Percentiles rank a stretch among this genome's conserved stretches.
Evolutionary conservation across 768 basidiomycete genomes (phyloP).

Genomic region (Pluteus cervinus): DNA sequence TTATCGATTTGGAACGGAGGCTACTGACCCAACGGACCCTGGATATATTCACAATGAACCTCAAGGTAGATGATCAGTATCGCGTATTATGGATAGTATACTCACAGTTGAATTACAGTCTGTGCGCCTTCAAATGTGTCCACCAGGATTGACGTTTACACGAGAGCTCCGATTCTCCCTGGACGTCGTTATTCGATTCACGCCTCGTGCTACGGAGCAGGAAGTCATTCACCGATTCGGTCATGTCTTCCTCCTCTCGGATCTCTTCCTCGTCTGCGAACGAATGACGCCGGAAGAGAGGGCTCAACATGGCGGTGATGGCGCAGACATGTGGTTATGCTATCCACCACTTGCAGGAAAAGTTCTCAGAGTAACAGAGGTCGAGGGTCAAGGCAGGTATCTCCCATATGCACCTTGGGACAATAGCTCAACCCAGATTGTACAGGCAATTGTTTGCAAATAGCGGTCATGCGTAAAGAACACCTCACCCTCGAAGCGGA

Average conservation of each 20-base stretch:
- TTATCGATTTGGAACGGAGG: constrained; percentile 76
- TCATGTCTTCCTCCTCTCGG: constrained; percentile 85
- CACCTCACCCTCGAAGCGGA: constrained; percentile 60
- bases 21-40: constrained; percentile 73
- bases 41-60: constrained; percentile 94
- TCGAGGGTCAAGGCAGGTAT: constrained; percentile 51
- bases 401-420: constrained; percentile 1
- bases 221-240: constrained; percentile 73
- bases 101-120: constrained; percentile 38
- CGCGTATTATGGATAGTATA: not conserved
- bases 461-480: constrained; percentile 88
- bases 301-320: constrained; percentile 39
- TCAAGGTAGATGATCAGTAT: constrained; percentile 52
- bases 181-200: constrained; percentile 72
- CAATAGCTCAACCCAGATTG: constrained; percentile 5
- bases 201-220: constrained; percentile 66
- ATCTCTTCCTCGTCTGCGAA: constrained; percentile 89
- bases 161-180: constrained; percentile 70
- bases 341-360: constrained; percentile 97
- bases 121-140: constrained; percentile 86
- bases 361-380: constrained; percentile 69
- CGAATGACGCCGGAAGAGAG: constrained; percentile 68
- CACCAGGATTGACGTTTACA: constrained; percentile 70
- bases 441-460: constrained; percentile 64
- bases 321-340: constrained; percentile 83